Conservation (phyloP, 2,329 filamentous ascomycete genomes). For the Neurospora sp. region DNA sequence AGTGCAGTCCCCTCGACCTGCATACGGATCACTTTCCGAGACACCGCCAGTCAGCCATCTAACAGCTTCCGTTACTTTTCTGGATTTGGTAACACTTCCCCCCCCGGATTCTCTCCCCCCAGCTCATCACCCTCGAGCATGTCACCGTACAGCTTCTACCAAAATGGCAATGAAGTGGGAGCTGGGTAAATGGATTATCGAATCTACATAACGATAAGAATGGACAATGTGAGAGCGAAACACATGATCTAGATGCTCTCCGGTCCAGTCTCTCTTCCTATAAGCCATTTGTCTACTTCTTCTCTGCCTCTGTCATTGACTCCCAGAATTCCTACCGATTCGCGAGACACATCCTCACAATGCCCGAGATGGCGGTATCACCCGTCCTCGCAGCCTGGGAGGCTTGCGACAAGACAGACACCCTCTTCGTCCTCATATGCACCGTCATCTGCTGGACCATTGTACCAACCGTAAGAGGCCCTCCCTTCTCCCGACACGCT, state of each 20-base stretch:
- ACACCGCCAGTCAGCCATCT: background rate
- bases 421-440: constrained; percentile 39
- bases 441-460: constrained; percentile 42
- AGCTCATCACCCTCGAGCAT: background rate
- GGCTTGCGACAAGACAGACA: constrained; percentile 40
- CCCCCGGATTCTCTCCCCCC: background rate
- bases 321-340: background rate
- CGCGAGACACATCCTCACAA: background rate
- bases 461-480: constrained; percentile 29
- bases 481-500: background rate
- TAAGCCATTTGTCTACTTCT: background rate
- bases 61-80: background rate
- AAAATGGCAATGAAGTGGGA: background rate
- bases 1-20: background rate
- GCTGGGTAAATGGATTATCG: background rate
- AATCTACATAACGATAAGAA: background rate
- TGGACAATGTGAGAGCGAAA: background rate
- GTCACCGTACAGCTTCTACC: background rate
- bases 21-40: background rate
- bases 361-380: constrained; percentile 14
- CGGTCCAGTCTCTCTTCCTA: background rate
- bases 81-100: background rate
- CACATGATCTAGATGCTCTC: background rate
- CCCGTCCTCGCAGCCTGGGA: constrained; percentile 36
- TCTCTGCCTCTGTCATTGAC: background rate